Percentiles rank a stretch among this genome's conserved stretches.
Conservation (phyloP, 805 yeast genomes). For the Tetrapisispora namnaoensis region DNA sequence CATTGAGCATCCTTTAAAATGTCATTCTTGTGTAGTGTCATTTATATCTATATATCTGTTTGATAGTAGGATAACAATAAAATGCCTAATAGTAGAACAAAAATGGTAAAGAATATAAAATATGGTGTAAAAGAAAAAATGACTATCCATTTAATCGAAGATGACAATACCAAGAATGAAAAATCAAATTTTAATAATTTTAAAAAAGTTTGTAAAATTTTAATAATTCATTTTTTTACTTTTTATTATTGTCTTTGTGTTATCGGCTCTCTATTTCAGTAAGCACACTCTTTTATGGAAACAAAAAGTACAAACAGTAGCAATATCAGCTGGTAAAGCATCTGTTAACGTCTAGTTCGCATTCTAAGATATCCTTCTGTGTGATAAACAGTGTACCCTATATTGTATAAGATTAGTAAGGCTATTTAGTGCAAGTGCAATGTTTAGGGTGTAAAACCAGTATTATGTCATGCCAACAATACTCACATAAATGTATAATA, state of each 20-base stretch:
- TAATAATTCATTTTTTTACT: background rate
- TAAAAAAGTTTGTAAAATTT: background rate
- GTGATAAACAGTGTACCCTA: too few species aligned
- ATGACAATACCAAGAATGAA: background rate
- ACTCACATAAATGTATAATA: too few species aligned
- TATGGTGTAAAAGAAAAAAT: background rate
- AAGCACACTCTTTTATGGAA: background rate
- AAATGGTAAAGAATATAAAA: background rate
- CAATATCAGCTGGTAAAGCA: background rate
- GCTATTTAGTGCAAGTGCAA: too few species aligned
- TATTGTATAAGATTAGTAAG: too few species aligned
- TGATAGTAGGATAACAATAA: background rate
- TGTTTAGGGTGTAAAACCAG: too few species aligned
- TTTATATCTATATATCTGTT: background rate
- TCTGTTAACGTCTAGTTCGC: too few species aligned
- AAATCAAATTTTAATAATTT: background rate
- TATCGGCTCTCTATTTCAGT: background rate
- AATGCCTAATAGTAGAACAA: background rate
- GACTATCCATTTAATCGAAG: background rate
- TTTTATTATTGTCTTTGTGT: background rate
- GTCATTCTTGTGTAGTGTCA: background rate
- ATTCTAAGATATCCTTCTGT: too few species aligned
- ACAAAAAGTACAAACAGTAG: background rate
- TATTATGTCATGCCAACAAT: too few species aligned
- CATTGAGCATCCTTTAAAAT: background rate